Evolutionary conservation across 208 protist species (phyloP), one percentile per base, ranked within the genome.

Genomic region (Trypanosoma lewisi): DNA sequence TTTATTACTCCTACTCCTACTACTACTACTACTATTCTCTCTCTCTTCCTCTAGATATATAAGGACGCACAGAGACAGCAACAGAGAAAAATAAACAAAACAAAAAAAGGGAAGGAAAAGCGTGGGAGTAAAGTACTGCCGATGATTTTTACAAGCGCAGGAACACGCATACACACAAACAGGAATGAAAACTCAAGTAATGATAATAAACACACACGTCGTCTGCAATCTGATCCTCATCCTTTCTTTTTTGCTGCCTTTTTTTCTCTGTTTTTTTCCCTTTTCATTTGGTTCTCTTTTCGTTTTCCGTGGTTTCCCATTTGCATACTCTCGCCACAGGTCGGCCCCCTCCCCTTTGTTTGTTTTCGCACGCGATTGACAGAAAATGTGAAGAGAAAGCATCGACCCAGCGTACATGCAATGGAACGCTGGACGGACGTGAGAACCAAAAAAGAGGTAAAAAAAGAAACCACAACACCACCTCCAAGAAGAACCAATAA

Each of bases 21-120:
- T n/a, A n/a, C n/a, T n/a, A n/a, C n/a, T n/a, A n/a, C n/a, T n/a
- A n/a, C n/a, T n/a, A n/a, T n/a, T n/a, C n/a, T n/a, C n/a, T n/a
- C n/a, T n/a, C n/a, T n/a, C n/a, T n/a, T n/a, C n/a, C n/a, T n/a
- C n/a, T n/a, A n/a, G n/a, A n/a, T n/a, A n/a, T n/a, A n/a, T n/a
- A n/a, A n/a, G n/a, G n/a, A n/a, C n/a, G n/a, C n/a, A n/a, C n/a
- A n/a, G n/a, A n/a, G n/a, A n/a, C n/a, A n/a, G n/a, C n/a, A n/a
- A n/a, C n/a, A n/a, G n/a, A n/a, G n/a, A n/a, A n/a, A 54, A 36
- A 54, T 4, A 36, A 54, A 36, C 1, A 54, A 54, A 54, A 54
- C 1, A 54, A 41, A 41, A 16, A 14, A 7, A 41, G 14, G 9
- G 7, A 16, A 14, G 9, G 7, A 41, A 41, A 41, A 41, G 14